These are phyloP conservation scores for Fusarium sp. DNA, from an alignment of 2,329 filamentous ascomycete genomes.

Conservation along the genomic window DNA sequence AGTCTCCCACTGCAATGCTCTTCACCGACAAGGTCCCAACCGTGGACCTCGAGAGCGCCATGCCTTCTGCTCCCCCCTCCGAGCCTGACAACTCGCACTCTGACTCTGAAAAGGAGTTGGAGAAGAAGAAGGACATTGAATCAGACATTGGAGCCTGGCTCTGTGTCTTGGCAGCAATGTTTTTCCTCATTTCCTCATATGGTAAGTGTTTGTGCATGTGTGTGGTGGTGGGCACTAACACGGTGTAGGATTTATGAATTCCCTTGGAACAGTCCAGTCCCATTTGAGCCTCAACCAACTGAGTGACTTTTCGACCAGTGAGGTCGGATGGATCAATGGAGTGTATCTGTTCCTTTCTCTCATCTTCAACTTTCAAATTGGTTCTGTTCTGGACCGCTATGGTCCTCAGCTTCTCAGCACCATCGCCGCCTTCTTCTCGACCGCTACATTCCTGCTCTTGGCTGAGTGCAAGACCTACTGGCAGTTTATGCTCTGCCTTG, in stretches of 20 bases:
- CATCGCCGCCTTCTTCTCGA: constrained; percentile 50
- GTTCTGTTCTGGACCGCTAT: constrained; percentile 60
- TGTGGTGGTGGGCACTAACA: not conserved
- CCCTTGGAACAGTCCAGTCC: constrained; percentile 59
- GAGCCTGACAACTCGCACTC: constrained; percentile 1
- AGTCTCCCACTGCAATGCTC: not conserved
- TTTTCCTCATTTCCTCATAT: constrained; percentile 35
- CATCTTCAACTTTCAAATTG: constrained; percentile 59
- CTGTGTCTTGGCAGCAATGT: constrained; percentile 29
- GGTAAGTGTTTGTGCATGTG: not conserved
- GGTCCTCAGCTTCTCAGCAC: constrained; percentile 55
- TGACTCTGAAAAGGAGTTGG: constrained; percentile 8
- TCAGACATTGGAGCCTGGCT: constrained; percentile 26
- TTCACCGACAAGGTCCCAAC: not conserved
- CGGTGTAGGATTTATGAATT: constrained; percentile 56
- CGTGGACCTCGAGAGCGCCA: constrained; percentile 6
- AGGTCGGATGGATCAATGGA: constrained; percentile 62
- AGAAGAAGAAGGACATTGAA: constrained; percentile 9
- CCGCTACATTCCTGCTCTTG: constrained; percentile 56
- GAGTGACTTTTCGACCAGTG: constrained; percentile 51
- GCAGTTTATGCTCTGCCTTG: constrained; percentile 60
- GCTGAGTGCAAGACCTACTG: constrained; percentile 60
- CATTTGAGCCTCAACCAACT: constrained; percentile 58
- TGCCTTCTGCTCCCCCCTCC: not conserved
- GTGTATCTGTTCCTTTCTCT: constrained; percentile 58